Evolutionary conservation across 768 basidiomycete species (phyloP), one percentile per base, ranked within the genome.

Genomic region (Lentinula edodes): DNA sequence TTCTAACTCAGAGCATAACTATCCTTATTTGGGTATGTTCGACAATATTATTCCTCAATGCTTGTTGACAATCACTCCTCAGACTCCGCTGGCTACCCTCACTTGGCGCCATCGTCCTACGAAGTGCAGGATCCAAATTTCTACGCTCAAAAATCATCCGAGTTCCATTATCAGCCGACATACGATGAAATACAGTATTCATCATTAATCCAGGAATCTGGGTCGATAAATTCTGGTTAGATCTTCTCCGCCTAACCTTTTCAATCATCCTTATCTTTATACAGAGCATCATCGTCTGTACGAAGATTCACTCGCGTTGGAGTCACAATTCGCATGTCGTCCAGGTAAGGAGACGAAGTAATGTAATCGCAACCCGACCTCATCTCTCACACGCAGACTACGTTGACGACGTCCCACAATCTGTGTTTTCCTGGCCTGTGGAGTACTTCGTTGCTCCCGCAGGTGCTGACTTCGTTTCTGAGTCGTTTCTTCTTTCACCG

Each of bases 371-470:
- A 5, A 8, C 5, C 53, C 5, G 12, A 54, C 8, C 32, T 15
- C 5, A 15, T 20, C 16, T 7, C 12, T 41, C 38, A 54, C 0
- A 38, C 16, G 13, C 15, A 41, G 53, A 39, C 23, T 16, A 1
- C 7, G n/a, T 8, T 16, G 32, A 35, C 23, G 23, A 42, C 28
- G 39, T 1, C 5, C 46, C 15, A 20, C 59, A 50, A 32, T 16
- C 59, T 41, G 39, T 52, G 5, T 32, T 41, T 9, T 53, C 59
- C 28, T 60, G 59, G 59, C 59, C 59, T 3, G 23, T 60, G 38
- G 59, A 52, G 20, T 52, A 35, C 12, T 52, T 60, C 18, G 35
- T 52, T 13, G 12, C 59, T 42, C 20, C 23, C 36, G 38, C 4
- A 20, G 50, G 23, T 3, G 2, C 59, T 16, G 18, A 46, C 8